Percentiles rank a stretch among this genome's conserved stretches.
Evolutionary conservation across 768 basidiomycete genomes (phyloP).

Genomic region (Kwoniella sp.): DNA sequence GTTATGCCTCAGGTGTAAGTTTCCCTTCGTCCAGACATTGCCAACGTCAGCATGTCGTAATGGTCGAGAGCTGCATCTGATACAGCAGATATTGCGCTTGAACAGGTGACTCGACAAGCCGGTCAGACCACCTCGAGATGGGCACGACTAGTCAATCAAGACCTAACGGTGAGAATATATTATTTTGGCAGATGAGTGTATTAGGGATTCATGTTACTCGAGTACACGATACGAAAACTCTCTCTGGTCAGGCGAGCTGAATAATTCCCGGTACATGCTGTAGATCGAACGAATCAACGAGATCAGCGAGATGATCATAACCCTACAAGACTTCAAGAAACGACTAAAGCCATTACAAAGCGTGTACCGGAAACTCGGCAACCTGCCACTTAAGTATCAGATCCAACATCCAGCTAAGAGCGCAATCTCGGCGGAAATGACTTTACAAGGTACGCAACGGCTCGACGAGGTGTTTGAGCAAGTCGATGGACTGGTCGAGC

Average conservation of each 20-base stretch:
- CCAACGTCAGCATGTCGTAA: too few relatives aligned
- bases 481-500: not conserved
- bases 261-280: too few relatives aligned
- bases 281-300: constrained; percentile 4
- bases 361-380: not conserved
- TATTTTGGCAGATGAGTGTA: too few relatives aligned
- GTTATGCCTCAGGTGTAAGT: constrained; percentile 6
- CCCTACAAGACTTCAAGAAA: constrained; percentile 4
- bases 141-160: not conserved
- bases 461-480: not conserved
- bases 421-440: not conserved
- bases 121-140: not conserved
- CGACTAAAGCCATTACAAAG: not conserved
- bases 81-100: too few relatives aligned
- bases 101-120: not conserved
- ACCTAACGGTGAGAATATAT: not conserved
- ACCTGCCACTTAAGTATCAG: too few relatives aligned
- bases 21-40: too few relatives aligned
- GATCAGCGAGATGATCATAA: not conserved
- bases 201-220: too few relatives aligned
- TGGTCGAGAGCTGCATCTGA: too few relatives aligned
- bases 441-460: not conserved
- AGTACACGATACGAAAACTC: too few relatives aligned
- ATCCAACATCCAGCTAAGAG: too few relatives aligned
- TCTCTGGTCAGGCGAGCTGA: too few relatives aligned